Evolutionary conservation across 441 rosid genomes (phyloP).

Genomic region (Capsella rubella): DNA sequence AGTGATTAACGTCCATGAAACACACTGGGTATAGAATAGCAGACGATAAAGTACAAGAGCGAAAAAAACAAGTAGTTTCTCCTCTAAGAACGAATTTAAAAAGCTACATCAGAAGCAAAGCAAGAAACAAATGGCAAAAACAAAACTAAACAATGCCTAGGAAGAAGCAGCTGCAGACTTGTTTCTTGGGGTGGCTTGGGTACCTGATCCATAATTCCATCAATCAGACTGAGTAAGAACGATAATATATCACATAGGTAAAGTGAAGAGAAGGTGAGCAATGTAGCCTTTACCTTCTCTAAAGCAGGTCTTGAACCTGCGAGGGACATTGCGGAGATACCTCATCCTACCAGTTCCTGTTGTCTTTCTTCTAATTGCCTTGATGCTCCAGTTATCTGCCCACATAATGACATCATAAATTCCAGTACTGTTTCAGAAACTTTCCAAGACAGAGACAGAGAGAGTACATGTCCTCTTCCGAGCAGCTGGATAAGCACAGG

Average conservation of each 20-base stretch:
- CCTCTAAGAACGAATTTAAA: background rate
- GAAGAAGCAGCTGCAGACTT: conserved; percentile 55
- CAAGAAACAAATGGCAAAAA: conserved; percentile 34
- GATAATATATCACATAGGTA: background rate
- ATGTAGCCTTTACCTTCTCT: conserved; percentile 56
- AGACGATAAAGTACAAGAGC: conserved; percentile 8
- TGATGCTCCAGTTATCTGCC: conserved; percentile 67
- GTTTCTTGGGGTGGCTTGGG: conserved; percentile 46
- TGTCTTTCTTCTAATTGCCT: conserved; percentile 66
- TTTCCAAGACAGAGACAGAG: background rate
- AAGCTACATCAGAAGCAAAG: conserved; percentile 17
- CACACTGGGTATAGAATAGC: background rate
- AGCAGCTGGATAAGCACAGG: conserved; percentile 60
- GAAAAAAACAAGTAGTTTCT: conserved; percentile 33
- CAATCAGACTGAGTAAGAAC: background rate
- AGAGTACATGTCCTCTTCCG: conserved; percentile 56
- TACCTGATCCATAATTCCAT: conserved; percentile 28
- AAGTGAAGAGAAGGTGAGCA: background rate
- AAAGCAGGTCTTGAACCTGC: conserved; percentile 68
- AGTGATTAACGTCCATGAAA: no score
- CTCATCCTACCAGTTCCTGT: conserved; percentile 73
- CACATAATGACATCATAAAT: background rate
- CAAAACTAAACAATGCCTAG: conserved; percentile 42
- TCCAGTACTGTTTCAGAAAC: background rate
- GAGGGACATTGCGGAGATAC: conserved; percentile 63